Percentiles rank a stretch among this genome's conserved stretches.
These are phyloP conservation scores for Teunomyces funiuensis DNA, from an alignment of 805 yeast genomes.

Conservation along the genomic window DNA sequence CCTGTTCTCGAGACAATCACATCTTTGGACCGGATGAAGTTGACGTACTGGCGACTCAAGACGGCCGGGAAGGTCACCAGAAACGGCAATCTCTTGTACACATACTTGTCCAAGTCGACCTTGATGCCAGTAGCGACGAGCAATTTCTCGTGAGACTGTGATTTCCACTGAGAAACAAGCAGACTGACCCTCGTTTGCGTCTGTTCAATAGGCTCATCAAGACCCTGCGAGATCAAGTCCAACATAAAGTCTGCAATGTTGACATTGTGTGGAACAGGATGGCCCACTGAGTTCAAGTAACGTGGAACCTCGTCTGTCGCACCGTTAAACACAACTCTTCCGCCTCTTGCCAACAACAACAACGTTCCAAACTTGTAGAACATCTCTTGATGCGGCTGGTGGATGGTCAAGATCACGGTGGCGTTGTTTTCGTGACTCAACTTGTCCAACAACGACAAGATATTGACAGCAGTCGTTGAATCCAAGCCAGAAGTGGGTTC, in stretches of 20 bases:
- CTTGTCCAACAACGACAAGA: constrained; percentile 56
- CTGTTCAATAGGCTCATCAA: constrained; percentile 23
- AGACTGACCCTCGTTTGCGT: constrained; percentile 21
- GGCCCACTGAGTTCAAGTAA: constrained; percentile 52
- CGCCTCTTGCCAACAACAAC: constrained; percentile 72
- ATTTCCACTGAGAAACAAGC: constrained; percentile 31
- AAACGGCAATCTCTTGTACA: constrained; percentile 23
- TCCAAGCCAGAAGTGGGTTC: constrained; percentile 92
- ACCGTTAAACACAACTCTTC: constrained; percentile 69
- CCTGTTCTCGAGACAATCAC: constrained; percentile 62
- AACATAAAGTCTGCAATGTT: constrained; percentile 76
- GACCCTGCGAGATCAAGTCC: constrained; percentile 59
- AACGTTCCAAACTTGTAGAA: constrained; percentile 67
- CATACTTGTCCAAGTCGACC: constrained; percentile 46
- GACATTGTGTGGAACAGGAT: constrained; percentile 55
- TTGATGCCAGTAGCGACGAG: constrained; percentile 18
- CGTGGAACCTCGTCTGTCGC: constrained; percentile 41
- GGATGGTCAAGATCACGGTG: constrained; percentile 69
- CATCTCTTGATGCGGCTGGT: constrained; percentile 75
- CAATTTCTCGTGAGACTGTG: constrained; percentile 9
- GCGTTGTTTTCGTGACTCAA: constrained; percentile 62
- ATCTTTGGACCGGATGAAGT: constrained; percentile 44
- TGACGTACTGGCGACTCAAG: constrained; percentile 32
- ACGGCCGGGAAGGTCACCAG: constrained; percentile 29
- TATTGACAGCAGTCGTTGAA: constrained; percentile 71